Base-by-base conservation (phyloP, 495 filamentous ascomycete species). In the Xylaria acuta region DNA sequence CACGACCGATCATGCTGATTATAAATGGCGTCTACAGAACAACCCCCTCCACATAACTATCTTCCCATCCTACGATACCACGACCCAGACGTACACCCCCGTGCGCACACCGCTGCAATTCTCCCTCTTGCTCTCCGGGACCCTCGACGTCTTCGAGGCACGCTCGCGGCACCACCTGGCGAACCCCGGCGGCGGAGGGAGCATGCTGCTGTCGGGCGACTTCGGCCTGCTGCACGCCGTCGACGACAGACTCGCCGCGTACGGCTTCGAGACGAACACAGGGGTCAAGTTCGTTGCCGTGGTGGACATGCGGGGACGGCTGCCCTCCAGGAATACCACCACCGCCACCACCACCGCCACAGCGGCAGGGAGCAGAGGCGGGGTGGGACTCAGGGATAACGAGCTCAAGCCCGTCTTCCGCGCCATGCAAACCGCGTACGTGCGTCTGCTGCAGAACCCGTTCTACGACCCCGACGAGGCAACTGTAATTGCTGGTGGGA, bases 231-330 rank as follows among this genome's bases (percentile, higher is more conserved):
- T 99, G 43, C 94, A 98, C 80, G 93, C 93, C 22, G 85, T 99
- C 53, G 97, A 98, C 82, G 97, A 99, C 80, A 89, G 93, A 14
- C 84, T 98, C 27, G 93, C 94, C 22, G 89, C 91, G 69, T 99
- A 98, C 84, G 96, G 96, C 72, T 98, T 93, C 90, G 86, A 97
- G 77, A 98, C 96, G n/a, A 98, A 97, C 80, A 98, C 97, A 7
- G 95, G 95, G 7, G 89, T 95, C 38, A 94, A 93, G 80, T 88
- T 99, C 74, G 89, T 98, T 38, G 89, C 93, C 49, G 89, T 97
- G 1, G 91, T 98, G 18, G 96, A 98, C 79, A 90, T 97, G 84
- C 87, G 91, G 63, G 94, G 94, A 1, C 87, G 58, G 72, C 3
- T 62, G 16, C 73, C 68, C 60, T 69, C 62, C 65, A 69, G 49